Evolutionary conservation across 2,329 filamentous ascomycete species (phyloP).

Genomic region (Fusarium sp.): DNA sequence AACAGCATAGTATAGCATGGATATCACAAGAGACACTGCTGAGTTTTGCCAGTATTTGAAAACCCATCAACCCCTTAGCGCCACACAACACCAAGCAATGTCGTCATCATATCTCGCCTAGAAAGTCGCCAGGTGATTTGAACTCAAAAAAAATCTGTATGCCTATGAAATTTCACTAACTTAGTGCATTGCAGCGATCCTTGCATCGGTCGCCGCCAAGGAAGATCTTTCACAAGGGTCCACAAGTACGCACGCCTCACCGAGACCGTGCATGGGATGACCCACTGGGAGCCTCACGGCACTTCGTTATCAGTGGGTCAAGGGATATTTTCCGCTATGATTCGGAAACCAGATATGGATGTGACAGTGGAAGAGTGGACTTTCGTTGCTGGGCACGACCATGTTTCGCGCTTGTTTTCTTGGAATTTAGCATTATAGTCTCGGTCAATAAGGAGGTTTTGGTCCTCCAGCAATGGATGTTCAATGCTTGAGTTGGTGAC

Average conservation of each 20-base stretch:
- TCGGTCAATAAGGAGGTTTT: background rate
- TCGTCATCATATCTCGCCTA: slow-evolving; percentile 16
- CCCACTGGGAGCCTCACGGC: slow-evolving; percentile 26
- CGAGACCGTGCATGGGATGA: slow-evolving; percentile 8
- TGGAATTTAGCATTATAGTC: background rate
- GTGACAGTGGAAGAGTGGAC: background rate
- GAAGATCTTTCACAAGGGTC: slow-evolving; percentile 20
- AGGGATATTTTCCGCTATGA: slow-evolving; percentile 1
- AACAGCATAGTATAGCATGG: background rate
- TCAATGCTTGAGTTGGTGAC: background rate
- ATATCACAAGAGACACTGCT: background rate
- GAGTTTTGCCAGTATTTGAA: background rate
- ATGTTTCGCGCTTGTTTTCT: background rate
- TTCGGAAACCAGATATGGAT: slow-evolving; percentile 1
- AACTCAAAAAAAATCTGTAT: slow-evolving; percentile 7
- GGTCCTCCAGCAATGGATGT: background rate
- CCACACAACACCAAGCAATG: background rate
- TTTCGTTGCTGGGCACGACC: background rate
- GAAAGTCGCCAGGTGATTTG: background rate
- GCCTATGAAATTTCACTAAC: slow-evolving; percentile 9
- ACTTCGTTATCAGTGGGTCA: slow-evolving; percentile 28
- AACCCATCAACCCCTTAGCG: background rate
- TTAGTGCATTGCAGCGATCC: slow-evolving; percentile 13
- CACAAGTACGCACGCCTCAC: slow-evolving; percentile 21
- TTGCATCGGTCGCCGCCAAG: slow-evolving; percentile 4